Conservation (phyloP, 75 land plant genomes). For the Picea sitchensis region DNA sequence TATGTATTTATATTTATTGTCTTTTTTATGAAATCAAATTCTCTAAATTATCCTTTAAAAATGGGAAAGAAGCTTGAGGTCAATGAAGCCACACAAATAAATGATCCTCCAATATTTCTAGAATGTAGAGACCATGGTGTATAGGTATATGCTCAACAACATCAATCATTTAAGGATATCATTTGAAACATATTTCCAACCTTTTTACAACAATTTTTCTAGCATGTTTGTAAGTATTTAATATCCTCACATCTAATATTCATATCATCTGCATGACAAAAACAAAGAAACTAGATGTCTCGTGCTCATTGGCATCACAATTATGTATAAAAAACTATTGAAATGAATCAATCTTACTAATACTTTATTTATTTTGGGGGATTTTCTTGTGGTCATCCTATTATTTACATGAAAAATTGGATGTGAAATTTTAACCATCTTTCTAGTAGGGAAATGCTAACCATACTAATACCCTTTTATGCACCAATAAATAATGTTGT, state of each 20-base stretch:
- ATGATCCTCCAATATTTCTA: conserved; percentile 39
- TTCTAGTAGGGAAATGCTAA: too few relatives aligned
- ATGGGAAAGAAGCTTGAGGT: conserved; percentile 50
- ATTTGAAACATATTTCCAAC: too few relatives aligned
- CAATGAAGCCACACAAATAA: conserved; percentile 56
- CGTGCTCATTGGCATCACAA: conserved; percentile 38
- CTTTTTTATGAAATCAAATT: too few relatives aligned
- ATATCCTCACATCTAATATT: too few relatives aligned
- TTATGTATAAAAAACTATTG: conserved; percentile 50
- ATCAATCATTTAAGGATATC: too few relatives aligned
- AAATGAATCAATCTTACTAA: conserved; percentile 39
- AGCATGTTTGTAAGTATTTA: too few relatives aligned
- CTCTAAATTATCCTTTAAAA: conserved; percentile 46
- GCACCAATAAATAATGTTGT: too few relatives aligned
- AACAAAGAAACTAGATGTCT: not conserved
- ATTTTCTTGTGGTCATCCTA: conserved; percentile 1
- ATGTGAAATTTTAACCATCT: conserved; percentile 29
- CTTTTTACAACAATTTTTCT: too few relatives aligned
- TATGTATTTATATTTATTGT: too few relatives aligned
- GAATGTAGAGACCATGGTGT: conserved; percentile 54
- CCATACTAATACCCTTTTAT: too few relatives aligned
- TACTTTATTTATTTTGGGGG: too few relatives aligned
- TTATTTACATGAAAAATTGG: conserved; percentile 31
- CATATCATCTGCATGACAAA: conserved; percentile 15
- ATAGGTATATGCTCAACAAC: conserved; percentile 42